These are phyloP conservation scores for Trapa incisa DNA, from an alignment of 345 rosid genomes.

Conservation along the genomic window DNA sequence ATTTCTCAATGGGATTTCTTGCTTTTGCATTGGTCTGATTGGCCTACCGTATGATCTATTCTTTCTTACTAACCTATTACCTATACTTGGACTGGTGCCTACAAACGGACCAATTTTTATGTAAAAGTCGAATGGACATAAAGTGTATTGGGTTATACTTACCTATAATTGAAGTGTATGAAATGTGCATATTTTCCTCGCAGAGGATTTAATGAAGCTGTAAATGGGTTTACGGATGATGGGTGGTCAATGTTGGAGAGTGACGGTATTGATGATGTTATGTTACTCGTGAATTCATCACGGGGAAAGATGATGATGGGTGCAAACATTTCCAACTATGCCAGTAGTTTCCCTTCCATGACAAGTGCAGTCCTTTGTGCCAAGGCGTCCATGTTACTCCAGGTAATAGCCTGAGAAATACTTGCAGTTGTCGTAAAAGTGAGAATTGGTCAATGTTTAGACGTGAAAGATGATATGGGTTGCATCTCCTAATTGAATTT, in stretches of 20 bases:
- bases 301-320: constrained; percentile 76
- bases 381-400: constrained; percentile 93
- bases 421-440: too few species aligned
- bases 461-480: too few species aligned
- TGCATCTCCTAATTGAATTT: too few species aligned
- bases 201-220: constrained; percentile 97
- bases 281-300: constrained; percentile 76
- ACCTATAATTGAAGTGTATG: background rate
- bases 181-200: constrained; percentile 11
- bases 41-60: background rate
- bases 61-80: too few species aligned
- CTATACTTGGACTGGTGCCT: background rate
- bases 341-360: constrained; percentile 62
- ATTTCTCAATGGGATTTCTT: background rate
- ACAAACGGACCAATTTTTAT: too few species aligned
- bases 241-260: constrained; percentile 94
- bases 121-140: too few species aligned
- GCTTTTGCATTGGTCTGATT: background rate
- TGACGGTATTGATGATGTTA: constrained; percentile 90
- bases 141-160: too few species aligned
- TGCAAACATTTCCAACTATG: constrained; percentile 40
- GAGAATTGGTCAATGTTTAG: too few species aligned
- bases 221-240: constrained; percentile 84
- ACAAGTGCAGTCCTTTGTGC: constrained; percentile 73
- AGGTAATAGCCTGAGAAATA: constrained; percentile 24